Evolutionary conservation across 75 land plant genomes (phyloP).

Genomic region (Pinus albicaulis): DNA sequence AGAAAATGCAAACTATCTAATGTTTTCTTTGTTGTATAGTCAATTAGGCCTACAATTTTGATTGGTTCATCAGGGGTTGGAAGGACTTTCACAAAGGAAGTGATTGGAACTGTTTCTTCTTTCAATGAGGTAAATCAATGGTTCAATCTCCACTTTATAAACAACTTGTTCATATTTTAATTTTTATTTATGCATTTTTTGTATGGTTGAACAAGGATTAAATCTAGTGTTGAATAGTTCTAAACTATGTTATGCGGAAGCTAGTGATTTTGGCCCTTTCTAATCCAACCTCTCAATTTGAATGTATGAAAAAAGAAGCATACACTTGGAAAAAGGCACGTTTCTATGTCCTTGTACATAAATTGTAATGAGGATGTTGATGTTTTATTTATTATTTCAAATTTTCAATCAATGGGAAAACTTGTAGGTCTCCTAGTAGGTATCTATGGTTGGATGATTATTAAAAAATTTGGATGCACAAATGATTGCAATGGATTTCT

Average conservation of each 20-base stretch:
- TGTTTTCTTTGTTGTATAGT: constrained; percentile 35
- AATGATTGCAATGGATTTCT: neutral
- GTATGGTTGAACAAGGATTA: neutral
- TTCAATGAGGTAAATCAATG: constrained; percentile 67
- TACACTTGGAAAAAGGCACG: constrained; percentile 73
- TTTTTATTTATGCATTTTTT: no score
- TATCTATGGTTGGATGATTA: neutral
- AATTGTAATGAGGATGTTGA: neutral
- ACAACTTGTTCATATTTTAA: neutral
- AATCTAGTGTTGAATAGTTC: neutral
- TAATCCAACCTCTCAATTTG: constrained; percentile 92
- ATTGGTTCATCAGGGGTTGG: constrained; percentile 92
- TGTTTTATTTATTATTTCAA: neutral
- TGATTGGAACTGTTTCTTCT: constrained; percentile 78
- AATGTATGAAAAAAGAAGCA: constrained; percentile 94
- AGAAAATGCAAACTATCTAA: neutral
- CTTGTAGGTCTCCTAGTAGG: neutral
- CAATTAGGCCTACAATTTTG: constrained; percentile 83
- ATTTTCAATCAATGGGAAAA: neutral
- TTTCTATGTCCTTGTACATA: neutral
- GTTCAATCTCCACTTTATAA: neutral
- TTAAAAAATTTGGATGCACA: neutral
- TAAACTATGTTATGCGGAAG: constrained; percentile 39
- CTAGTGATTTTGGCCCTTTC: constrained; percentile 89
- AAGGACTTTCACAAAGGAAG: constrained; percentile 88